Percentiles rank a stretch among this genome's conserved stretches.
These are phyloP conservation scores for Botryosphaeria dothidea DNA, from an alignment of 2,329 filamentous ascomycete genomes.

Conservation along the genomic window DNA sequence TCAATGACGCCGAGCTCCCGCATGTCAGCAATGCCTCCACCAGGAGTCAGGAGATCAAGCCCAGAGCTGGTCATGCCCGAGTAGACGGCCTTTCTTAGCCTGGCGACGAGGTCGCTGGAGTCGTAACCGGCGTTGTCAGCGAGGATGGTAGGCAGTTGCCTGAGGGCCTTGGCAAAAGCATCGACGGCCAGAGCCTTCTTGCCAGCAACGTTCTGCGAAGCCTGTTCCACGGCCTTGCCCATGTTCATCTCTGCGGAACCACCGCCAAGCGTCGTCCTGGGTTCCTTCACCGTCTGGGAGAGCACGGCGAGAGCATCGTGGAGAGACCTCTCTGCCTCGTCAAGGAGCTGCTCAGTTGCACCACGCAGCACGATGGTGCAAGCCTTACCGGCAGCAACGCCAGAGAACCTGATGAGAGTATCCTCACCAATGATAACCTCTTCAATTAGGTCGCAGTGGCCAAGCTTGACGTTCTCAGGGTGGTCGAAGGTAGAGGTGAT, in stretches of 20 bases:
- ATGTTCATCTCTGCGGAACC: conserved; percentile 99
- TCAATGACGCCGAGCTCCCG: conserved; percentile 92
- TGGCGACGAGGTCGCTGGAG: conserved; percentile 88
- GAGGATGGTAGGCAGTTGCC: conserved; percentile 93
- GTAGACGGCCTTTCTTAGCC: conserved; percentile 91
- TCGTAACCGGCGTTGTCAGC: conserved; percentile 97
- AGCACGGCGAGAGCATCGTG: conserved; percentile 96
- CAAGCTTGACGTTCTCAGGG: conserved; percentile 94
- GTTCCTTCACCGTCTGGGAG: conserved; percentile 94
- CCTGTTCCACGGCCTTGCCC: conserved; percentile 95
- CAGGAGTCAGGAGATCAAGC: conserved; percentile 82
- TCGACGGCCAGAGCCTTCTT: conserved; percentile 96
- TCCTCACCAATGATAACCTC: conserved; percentile 99
- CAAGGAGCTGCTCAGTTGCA: conserved; percentile 93
- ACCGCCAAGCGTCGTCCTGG: conserved; percentile 89
- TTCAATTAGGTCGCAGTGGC: conserved; percentile 92
- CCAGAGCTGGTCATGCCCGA: conserved; percentile 91
- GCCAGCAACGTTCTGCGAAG: conserved; percentile 89
- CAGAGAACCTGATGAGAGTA: conserved; percentile 95
- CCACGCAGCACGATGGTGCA: conserved; percentile 97
- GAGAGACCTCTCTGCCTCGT: conserved; percentile 93
- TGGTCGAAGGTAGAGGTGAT: conserved; percentile 98
- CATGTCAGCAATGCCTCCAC: conserved; percentile 94
- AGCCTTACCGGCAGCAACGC: conserved; percentile 87
- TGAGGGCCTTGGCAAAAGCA: conserved; percentile 82